Conservation (phyloP, 371 early-diverging fungal genomes). For the Gilbertella persicaria region DNA sequence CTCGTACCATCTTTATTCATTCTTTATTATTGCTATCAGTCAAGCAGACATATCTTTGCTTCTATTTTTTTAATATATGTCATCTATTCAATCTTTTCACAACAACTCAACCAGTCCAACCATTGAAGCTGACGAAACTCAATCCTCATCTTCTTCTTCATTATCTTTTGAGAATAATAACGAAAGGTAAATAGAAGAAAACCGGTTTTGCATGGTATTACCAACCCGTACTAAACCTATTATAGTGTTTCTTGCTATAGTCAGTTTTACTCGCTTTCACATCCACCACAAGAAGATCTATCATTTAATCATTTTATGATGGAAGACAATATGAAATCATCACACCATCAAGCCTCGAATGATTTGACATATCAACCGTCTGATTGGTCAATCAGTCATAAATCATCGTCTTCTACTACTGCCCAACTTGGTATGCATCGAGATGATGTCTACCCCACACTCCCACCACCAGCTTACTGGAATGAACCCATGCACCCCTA, state of each 20-base stretch:
- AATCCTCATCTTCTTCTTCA: conserved; percentile 12
- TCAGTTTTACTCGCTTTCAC: not conserved
- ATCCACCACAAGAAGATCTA: conserved; percentile 1
- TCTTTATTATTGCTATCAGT: too few relatives aligned
- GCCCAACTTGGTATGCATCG: not conserved
- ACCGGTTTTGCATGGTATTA: not conserved
- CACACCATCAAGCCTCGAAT: conserved; percentile 3
- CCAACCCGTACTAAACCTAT: not conserved
- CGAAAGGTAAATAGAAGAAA: conserved; percentile 2
- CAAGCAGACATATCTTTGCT: too few relatives aligned
- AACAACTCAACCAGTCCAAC: not conserved
- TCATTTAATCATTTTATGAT: conserved; percentile 3
- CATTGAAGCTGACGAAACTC: conserved; percentile 7
- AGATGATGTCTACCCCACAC: not conserved
- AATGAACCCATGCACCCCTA: conserved; percentile 1
- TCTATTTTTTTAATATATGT: conserved; percentile 3
- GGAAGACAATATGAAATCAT: not conserved
- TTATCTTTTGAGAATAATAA: conserved; percentile 2
- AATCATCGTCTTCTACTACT: conserved; percentile 3
- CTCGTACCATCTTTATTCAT: too few relatives aligned
- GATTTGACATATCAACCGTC: conserved; percentile 4
- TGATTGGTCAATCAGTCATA: conserved; percentile 13
- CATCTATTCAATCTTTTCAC: conserved; percentile 4
- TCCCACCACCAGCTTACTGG: conserved; percentile 1
- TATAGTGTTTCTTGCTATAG: not conserved